Base-by-base conservation (phyloP, 164 flowering plant species). In the Stephania yunnanensis region DNA sequence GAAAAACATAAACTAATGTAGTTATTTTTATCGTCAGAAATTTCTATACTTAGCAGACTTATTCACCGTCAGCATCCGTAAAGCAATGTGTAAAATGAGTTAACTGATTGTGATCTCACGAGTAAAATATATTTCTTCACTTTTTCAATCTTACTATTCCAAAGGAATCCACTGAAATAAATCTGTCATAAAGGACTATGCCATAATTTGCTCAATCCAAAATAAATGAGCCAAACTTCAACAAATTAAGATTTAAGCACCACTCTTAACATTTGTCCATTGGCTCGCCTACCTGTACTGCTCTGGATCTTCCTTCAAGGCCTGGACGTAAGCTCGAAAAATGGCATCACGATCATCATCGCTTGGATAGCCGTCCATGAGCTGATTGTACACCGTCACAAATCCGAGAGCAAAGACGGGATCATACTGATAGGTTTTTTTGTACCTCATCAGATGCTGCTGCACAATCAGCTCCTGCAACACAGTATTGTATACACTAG, bases 371-470 rank as follows among this genome's bases (percentile, higher is more conserved):
- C 99, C 99, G 55, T 93, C 98, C 98, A 95, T 92, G 75, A 95
- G 95, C 72, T 88, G 90, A 86, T 95, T 96, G 77, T 85, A 95
- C 10, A 95, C 92, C 44, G 99, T 93, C 48, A 95, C 98, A 83
- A 95, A 93, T 25, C 99, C 99, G 64, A 95, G 97, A 69, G 98
- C 99, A 82, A 95, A 95, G 7, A 95, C 92, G 12, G 97, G 82
- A 77, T 95, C 98, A 81, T 95, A 95, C 29, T 83, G 82, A 75
- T 86, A 89, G 6, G 90, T 82, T 81, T 72, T 87, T 87, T 92
- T 95, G 85, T 92, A 91, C 82, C 87, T 87, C 89, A 86, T 87
- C 81, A 95, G 75, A 86, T 95, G 99, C 44, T 95, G 99, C 75
- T 93, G 98, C 31, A 95, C 98, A 74, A 95, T 84, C 81, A 95